Percentiles rank a stretch among this genome's conserved stretches.
Evolutionary conservation across 805 yeast species (phyloP).

Genomic region (Cyberlindnera mycetangii): DNA sequence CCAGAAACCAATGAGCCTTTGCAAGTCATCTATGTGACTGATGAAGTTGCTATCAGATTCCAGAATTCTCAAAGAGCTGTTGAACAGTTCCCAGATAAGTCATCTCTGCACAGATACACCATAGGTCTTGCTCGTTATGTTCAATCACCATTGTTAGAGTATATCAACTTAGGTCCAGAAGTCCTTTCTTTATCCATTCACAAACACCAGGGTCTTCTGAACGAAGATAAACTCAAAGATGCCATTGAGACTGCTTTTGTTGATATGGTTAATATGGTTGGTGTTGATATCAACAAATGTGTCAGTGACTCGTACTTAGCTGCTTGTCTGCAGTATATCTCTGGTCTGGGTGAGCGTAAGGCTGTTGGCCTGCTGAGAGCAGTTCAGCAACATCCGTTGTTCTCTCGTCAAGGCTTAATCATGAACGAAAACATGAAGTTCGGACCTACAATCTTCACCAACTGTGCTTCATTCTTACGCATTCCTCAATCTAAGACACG

Average conservation of each 20-base stretch:
- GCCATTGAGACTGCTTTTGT: constrained; percentile 82
- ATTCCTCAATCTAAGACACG: constrained; percentile 56
- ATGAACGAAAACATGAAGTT: constrained; percentile 62
- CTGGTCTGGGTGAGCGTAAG: constrained; percentile 96
- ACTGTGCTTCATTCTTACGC: constrained; percentile 86
- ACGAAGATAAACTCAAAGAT: constrained; percentile 57
- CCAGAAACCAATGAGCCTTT: constrained; percentile 44
- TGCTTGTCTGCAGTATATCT: constrained; percentile 66
- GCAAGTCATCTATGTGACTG: constrained; percentile 79
- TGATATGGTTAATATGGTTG: constrained; percentile 86
- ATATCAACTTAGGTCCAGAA: constrained; percentile 75
- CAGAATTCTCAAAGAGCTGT: constrained; percentile 75
- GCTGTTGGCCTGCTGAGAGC: constrained; percentile 83
- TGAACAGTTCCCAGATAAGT: constrained; percentile 79
- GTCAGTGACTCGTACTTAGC: constrained; percentile 73
- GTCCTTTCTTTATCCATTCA: constrained; percentile 65
- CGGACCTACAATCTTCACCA: constrained; percentile 79
- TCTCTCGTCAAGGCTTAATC: constrained; percentile 84
- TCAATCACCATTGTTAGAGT: constrained; percentile 92
- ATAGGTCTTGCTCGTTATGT: constrained; percentile 87
- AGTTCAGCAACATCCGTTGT: constrained; percentile 56
- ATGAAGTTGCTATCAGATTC: constrained; percentile 88
- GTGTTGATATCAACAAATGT: constrained; percentile 91
- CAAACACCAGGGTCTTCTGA: constrained; percentile 68
- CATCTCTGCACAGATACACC: constrained; percentile 77